Evolutionary conservation across 306 rosid species (phyloP).

Genomic region (Styphnolobium japonicum): DNA sequence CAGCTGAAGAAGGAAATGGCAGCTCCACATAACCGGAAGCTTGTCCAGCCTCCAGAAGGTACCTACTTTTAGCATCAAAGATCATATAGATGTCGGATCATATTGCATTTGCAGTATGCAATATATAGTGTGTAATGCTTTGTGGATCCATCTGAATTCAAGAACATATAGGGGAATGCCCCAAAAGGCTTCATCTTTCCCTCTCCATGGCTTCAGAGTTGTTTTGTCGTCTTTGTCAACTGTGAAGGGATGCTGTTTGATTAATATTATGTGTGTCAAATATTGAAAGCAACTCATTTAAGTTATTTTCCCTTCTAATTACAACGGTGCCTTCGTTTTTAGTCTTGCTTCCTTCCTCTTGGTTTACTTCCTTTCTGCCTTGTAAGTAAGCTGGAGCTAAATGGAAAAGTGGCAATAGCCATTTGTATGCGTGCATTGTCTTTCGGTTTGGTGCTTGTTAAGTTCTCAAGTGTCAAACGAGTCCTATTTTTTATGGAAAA

Average conservation of each 20-base stretch:
- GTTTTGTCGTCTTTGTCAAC: slow-evolving; percentile 53
- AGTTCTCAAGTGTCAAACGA: background rate
- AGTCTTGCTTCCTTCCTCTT: background rate
- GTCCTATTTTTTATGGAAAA: background rate
- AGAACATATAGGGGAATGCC: slow-evolving; percentile 58
- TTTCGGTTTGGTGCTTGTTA: background rate
- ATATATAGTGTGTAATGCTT: slow-evolving; percentile 75
- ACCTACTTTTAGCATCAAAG: slow-evolving; percentile 81
- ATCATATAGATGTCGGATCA: slow-evolving; percentile 41
- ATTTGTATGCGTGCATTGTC: slow-evolving; percentile 2
- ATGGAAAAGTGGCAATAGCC: slow-evolving; percentile 21
- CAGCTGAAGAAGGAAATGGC: slow-evolving; percentile 99
- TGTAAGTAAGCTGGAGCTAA: slow-evolving; percentile 26
- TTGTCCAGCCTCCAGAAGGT: slow-evolving; percentile 99
- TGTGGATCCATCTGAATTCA: slow-evolving; percentile 63
- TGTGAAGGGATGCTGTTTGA: slow-evolving; percentile 63
- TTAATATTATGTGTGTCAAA: slow-evolving; percentile 53
- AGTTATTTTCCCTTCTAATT: slow-evolving; percentile 31
- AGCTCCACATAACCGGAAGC: slow-evolving; percentile 90
- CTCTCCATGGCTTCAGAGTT: slow-evolving; percentile 52
- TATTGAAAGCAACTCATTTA: slow-evolving; percentile 36
- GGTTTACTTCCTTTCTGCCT: background rate
- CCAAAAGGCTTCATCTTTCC: slow-evolving; percentile 44
- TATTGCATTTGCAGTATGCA: slow-evolving; percentile 64
- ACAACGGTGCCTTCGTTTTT: slow-evolving; percentile 16